Evolutionary conservation across 139 green algal genomes (phyloP).

Genomic region (Chlamydomonas urium): DNA sequence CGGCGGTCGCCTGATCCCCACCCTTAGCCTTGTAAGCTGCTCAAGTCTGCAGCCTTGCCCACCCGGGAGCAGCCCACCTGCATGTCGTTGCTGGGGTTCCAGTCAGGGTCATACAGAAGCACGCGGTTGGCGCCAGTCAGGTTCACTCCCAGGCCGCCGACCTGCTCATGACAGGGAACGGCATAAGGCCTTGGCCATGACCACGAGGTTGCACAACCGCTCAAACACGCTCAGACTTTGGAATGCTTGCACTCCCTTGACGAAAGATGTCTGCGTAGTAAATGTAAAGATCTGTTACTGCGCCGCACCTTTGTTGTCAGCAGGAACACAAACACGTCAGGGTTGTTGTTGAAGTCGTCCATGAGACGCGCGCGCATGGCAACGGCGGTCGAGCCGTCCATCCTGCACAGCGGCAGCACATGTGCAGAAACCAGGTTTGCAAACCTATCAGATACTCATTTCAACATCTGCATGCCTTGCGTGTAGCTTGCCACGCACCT

Average conservation of each 20-base stretch:
- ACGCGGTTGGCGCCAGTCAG: constrained; percentile 91
- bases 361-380: constrained; percentile 68
- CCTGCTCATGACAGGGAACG: constrained; percentile 26
- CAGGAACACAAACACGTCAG: constrained; percentile 82
- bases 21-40: too few species aligned
- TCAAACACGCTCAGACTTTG: constrained; percentile 3
- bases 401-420: too few species aligned
- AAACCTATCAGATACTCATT: background rate
- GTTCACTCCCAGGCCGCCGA: constrained; percentile 96
- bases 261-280: too few species aligned
- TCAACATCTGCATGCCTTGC: background rate
- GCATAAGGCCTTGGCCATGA: too few species aligned
- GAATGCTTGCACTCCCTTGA: too few species aligned
- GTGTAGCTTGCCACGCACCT: background rate
- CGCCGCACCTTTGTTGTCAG: constrained; percentile 84
- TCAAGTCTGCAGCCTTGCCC: too few species aligned
- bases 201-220: background rate
- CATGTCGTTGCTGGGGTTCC: constrained; percentile 76
- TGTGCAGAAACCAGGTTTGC: too few species aligned
- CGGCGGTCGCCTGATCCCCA: too few species aligned
- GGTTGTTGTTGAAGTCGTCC: constrained; percentile 81
- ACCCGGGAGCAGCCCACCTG: constrained; percentile 3
- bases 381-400: constrained; percentile 91
- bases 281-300: too few species aligned
- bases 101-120: constrained; percentile 96